phyloP scores from a whole-genome alignment of 2,329 filamentous ascomycete species.

The Epichloe typhina region DNA sequence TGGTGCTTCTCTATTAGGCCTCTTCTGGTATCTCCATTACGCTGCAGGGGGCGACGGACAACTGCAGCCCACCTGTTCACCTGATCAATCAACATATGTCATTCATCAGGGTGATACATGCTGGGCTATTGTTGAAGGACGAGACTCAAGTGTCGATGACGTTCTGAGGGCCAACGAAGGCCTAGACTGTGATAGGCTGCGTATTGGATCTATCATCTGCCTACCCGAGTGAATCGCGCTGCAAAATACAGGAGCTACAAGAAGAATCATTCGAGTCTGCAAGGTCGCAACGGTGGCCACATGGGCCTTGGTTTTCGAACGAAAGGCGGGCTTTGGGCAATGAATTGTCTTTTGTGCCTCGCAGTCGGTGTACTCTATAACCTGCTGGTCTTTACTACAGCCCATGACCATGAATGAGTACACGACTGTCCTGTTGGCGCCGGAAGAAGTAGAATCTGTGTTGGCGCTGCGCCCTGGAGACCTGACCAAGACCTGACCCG shows the following conservation, averaged over 20 bases:
- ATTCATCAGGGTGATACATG: constrained; percentile 37
- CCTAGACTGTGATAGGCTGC: constrained; percentile 34
- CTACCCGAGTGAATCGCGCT: constrained; percentile 18
- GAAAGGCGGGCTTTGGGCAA: no score
- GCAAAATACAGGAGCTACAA: not conserved
- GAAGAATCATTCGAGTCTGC: not conserved
- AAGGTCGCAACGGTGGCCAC: not conserved
- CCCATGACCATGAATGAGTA: no score
- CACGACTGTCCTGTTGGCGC: no score
- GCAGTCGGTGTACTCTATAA: no score
- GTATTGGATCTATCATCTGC: constrained; percentile 30
- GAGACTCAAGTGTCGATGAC: constrained; percentile 30
- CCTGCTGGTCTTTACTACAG: no score
- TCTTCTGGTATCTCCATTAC: constrained; percentile 35
- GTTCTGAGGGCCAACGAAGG: constrained; percentile 31
- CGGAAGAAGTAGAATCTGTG: no score
- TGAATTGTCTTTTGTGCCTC: no score
- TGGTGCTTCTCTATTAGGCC: constrained; percentile 33
- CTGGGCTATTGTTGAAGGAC: constrained; percentile 34
- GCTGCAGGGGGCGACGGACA: constrained; percentile 9
- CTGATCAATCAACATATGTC: constrained; percentile 21
- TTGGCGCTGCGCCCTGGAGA: no score
- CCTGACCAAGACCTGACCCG: no score
- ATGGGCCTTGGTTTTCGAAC: not conserved
- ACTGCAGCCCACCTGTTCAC: constrained; percentile 14